These are phyloP conservation scores for Spizellomyces sp. DNA, from an alignment of 192 early-diverging fungal genomes.

Conservation along the genomic window DNA sequence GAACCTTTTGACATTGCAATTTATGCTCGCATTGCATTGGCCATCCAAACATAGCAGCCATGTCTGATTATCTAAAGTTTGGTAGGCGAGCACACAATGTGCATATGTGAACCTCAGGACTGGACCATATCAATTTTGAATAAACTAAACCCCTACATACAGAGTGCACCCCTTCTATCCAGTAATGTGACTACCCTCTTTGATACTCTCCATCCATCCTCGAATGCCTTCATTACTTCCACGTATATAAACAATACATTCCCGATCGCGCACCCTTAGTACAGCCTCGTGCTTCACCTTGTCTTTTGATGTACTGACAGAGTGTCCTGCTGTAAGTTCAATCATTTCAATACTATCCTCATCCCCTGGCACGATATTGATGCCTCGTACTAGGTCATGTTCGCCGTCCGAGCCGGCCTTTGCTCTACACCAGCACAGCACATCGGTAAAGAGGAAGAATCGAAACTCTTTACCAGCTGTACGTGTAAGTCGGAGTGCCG, in stretches of 20 bases:
- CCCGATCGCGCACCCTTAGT: constrained; percentile 38
- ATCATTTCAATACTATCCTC: constrained; percentile 4
- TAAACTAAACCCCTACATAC: too few species aligned
- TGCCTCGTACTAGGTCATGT: constrained; percentile 21
- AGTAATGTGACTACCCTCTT: neutral
- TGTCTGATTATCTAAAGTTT: too few species aligned
- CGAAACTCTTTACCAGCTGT: constrained; percentile 34
- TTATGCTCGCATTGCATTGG: too few species aligned
- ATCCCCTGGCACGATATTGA: constrained; percentile 17
- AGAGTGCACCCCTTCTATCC: too few species aligned
- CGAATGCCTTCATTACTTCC: constrained; percentile 35
- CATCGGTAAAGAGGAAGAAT: constrained; percentile 50
- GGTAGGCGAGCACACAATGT: too few species aligned
- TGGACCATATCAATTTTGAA: too few species aligned
- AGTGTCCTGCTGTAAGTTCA: constrained; percentile 2
- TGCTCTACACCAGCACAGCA: constrained; percentile 49
- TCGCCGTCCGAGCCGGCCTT: constrained; percentile 19
- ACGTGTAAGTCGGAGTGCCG: constrained; percentile 24
- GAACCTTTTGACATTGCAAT: too few species aligned
- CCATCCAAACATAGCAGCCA: too few species aligned
- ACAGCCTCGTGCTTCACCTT: constrained; percentile 25
- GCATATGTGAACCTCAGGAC: too few species aligned
- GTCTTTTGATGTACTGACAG: constrained; percentile 7
- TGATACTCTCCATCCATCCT: constrained; percentile 24
- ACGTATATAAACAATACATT: constrained; percentile 44